Conservation (phyloP, 2,329 filamentous ascomycete genomes). For the Sclerotinia spermophila region DNA sequence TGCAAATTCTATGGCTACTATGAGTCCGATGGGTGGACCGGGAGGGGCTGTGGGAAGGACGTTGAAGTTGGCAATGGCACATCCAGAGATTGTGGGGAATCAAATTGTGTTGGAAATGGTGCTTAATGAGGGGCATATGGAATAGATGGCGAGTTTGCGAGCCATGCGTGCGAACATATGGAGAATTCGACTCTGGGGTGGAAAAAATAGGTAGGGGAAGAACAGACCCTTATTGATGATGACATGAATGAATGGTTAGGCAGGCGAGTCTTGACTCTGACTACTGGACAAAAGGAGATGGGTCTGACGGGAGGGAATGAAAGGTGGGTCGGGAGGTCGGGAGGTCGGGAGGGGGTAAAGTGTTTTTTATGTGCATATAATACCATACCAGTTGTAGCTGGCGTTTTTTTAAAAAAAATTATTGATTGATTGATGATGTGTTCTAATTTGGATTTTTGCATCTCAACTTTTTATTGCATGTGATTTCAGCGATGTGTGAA, state of each 20-base stretch:
- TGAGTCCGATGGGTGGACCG: conserved; percentile 26
- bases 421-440: neutral
- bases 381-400: conserved; percentile 5
- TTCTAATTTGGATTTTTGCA: neutral
- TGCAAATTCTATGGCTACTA: conserved; percentile 37
- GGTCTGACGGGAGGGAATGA: neutral
- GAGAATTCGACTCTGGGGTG: neutral
- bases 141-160: conserved; percentile 21
- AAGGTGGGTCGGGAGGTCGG: neutral
- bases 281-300: conserved; percentile 1
- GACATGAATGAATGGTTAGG: conserved; percentile 1
- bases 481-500: too few species aligned
- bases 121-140: conserved; percentile 75
- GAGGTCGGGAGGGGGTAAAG: neutral
- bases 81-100: conserved; percentile 78
- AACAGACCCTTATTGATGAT: neutral
- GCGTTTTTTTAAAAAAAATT: neutral
- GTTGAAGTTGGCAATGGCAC: conserved; percentile 92
- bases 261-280: neutral
- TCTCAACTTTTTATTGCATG: neutral
- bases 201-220: too few species aligned
- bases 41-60: conserved; percentile 56
- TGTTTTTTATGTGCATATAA: conserved; percentile 13
- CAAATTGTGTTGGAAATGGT: conserved; percentile 91
- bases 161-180: neutral